Evolutionary conservation across 352 stramenopile species (phyloP).

Genomic region (Lagenidium giganteum): DNA sequence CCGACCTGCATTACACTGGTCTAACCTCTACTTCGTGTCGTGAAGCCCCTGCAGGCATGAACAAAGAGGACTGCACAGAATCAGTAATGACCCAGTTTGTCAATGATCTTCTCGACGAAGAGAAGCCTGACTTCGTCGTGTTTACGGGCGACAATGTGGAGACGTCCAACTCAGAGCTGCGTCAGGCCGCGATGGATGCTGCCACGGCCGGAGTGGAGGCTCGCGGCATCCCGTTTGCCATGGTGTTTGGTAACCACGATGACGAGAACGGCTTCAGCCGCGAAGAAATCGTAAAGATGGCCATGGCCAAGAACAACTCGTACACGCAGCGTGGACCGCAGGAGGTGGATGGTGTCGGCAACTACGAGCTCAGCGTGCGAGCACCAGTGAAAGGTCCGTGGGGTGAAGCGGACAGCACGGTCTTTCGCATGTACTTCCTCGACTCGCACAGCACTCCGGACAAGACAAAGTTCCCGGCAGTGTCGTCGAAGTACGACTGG

Average conservation of each 20-base stretch:
- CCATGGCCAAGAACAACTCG: conserved; percentile 25
- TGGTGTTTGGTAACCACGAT: conserved; percentile 51
- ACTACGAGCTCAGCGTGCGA: conserved; percentile 44
- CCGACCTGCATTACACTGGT: conserved; percentile 62
- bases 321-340: conserved; percentile 35
- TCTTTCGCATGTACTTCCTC: conserved; percentile 66
- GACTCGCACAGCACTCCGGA: conserved; percentile 31
- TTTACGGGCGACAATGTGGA: conserved; percentile 53
- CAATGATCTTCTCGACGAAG: conserved; percentile 36
- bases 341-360: conserved; percentile 41
- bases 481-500: conserved; percentile 18
- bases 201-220: conserved; percentile 28
- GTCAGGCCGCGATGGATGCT: conserved; percentile 23
- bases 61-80: conserved; percentile 35
- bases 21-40: no score
- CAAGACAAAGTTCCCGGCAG: conserved; percentile 12
- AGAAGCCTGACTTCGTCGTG: conserved; percentile 49
- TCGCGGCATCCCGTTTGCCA: conserved; percentile 33
- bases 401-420: conserved; percentile 19
- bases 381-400: conserved; percentile 29
- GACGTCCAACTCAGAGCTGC: conserved; percentile 11
- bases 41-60: no score
- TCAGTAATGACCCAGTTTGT: conserved; percentile 36
- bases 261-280: conserved; percentile 27
- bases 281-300: conserved; percentile 29